Evolutionary conservation across 2,329 filamentous ascomycete genomes (phyloP).

Genomic region (Leptoxyphium fumago): DNA sequence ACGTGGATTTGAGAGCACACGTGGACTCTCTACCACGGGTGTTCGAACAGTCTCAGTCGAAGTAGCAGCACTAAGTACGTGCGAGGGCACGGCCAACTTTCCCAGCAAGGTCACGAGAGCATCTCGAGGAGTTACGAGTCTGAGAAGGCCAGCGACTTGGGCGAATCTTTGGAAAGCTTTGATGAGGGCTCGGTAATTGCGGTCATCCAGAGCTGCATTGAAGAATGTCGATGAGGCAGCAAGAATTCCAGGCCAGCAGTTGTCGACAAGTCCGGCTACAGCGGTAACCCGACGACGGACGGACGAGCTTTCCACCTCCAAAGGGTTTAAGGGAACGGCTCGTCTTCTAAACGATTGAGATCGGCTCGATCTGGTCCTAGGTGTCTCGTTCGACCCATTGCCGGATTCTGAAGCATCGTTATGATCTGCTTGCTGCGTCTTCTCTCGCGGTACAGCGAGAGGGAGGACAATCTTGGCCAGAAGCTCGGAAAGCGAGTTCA

Average conservation of each 20-base stretch:
- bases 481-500: conserved; percentile 80
- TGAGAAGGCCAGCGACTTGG: conserved; percentile 79
- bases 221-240: conserved; percentile 92
- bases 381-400: conserved; percentile 9
- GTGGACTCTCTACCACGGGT: conserved; percentile 34
- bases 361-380: conserved; percentile 30
- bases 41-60: conserved; percentile 11
- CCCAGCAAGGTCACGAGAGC: conserved; percentile 88
- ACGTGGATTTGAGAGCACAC: conserved; percentile 56
- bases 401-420: conserved; percentile 17
- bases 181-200: conserved; percentile 86
- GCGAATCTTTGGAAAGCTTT: conserved; percentile 89
- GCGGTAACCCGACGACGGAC: conserved; percentile 56
- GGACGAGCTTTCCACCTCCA: conserved; percentile 59
- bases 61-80: conserved; percentile 35
- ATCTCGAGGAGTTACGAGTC: conserved; percentile 74
- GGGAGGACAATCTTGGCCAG: conserved; percentile 88
- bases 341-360: conserved; percentile 58
- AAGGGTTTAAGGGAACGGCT: conserved; percentile 69
- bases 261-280: conserved; percentile 70
- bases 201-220: conserved; percentile 78
- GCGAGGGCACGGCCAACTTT: conserved; percentile 82
- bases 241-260: conserved; percentile 90
- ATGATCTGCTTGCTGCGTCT: conserved; percentile 27
- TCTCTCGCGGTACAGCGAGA: conserved; percentile 68